Percentiles rank a stretch among this genome's conserved stretches.
Conservation (phyloP, 2,329 filamentous ascomycete species). For the Trichoderma sp. region DNA sequence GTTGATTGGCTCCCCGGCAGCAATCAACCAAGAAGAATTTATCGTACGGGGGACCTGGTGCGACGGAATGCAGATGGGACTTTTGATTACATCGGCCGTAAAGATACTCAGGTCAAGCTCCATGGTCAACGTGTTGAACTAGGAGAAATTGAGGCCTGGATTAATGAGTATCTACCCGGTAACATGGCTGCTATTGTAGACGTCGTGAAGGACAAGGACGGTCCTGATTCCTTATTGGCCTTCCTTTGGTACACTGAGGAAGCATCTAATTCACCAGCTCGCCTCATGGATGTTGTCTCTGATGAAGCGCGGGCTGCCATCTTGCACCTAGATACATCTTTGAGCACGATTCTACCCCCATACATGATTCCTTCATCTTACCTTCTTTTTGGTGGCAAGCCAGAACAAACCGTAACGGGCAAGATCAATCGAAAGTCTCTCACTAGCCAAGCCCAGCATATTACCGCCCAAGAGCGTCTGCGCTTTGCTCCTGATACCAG, state of each 20-base stretch:
- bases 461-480: background rate
- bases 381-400: conserved; percentile 22
- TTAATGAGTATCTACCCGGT: background rate
- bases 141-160: conserved; percentile 15
- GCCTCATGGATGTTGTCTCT: conserved; percentile 11
- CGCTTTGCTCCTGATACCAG: background rate
- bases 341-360: conserved; percentile 14
- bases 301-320: background rate
- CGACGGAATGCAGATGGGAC: conserved; percentile 2
- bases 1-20: background rate
- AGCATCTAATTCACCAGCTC: background rate
- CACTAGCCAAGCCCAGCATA: background rate
- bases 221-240: background rate
- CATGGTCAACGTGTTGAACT: conserved; percentile 10
- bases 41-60: background rate
- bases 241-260: background rate
- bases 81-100: conserved; percentile 7
- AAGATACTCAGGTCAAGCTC: conserved; percentile 13
- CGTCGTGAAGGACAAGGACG: background rate
- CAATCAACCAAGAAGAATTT: background rate
- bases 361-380: conserved; percentile 25
- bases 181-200: background rate
- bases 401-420: conserved; percentile 18
- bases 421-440: conserved; percentile 20
- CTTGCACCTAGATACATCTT: conserved; percentile 18